These are phyloP conservation scores for Plasmopara muralis DNA, from an alignment of 352 stramenopile genomes.

Conservation along the genomic window DNA sequence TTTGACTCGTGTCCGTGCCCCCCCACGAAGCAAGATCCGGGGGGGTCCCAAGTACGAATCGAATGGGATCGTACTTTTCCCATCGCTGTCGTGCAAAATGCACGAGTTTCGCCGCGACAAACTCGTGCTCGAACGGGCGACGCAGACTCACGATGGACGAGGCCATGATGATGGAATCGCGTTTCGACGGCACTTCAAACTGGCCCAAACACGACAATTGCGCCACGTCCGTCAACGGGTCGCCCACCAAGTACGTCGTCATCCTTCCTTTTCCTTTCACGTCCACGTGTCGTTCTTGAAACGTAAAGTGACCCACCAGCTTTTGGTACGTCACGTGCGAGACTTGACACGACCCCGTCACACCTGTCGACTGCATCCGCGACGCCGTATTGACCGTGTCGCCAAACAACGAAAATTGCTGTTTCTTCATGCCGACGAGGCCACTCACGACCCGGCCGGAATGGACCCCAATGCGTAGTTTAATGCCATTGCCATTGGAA, in stretches of 20 bases:
- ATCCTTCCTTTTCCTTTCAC: constrained; percentile 84
- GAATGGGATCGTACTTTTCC: constrained; percentile 53
- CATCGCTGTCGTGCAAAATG: constrained; percentile 45
- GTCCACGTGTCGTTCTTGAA: constrained; percentile 75
- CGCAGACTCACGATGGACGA: constrained; percentile 31
- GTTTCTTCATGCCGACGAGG: constrained; percentile 89
- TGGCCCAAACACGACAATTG: constrained; percentile 51
- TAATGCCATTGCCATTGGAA: constrained; percentile 77
- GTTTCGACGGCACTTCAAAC: constrained; percentile 39
- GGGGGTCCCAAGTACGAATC: constrained; percentile 45
- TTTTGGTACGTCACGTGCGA: constrained; percentile 82
- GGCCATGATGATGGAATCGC: constrained; percentile 54
- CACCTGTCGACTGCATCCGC: constrained; percentile 86
- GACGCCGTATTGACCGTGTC: constrained; percentile 89
- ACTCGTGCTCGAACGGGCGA: constrained; percentile 43
- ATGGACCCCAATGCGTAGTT: constrained; percentile 89
- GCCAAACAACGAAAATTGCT: constrained; percentile 91
- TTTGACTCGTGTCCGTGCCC: constrained; percentile 30
- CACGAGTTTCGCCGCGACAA: constrained; percentile 43
- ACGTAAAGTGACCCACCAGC: constrained; percentile 61
- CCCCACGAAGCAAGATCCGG: constrained; percentile 32
- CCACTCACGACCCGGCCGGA: constrained; percentile 84
- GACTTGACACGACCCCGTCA: constrained; percentile 72
- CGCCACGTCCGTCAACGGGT: constrained; percentile 57
- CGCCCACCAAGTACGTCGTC: constrained; percentile 77